Evolutionary conservation across 768 basidiomycete species (phyloP), one percentile per base, ranked within the genome.

Genomic region (Suillus discolor): DNA sequence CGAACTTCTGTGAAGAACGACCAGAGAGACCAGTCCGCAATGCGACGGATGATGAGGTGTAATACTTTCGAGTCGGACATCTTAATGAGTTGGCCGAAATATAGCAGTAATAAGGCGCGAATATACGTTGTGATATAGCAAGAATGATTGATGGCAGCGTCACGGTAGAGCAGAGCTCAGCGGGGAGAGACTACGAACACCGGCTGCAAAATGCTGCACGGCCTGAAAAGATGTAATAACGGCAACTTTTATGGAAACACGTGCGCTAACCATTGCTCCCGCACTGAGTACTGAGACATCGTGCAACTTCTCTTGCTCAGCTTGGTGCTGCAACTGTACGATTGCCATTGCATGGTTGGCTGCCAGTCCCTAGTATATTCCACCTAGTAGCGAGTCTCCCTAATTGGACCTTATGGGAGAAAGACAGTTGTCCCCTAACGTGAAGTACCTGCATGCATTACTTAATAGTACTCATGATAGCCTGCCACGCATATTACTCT

Each of bases 1-100:
- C 88, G 89, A 57, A 97, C 85, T 76, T 94, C 91, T 0, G 87
- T 87, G 83, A 97, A 98, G 83, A 98, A 98, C 6, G 92, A 90
- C 74, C 86, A 83, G 13, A 94, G 85, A 2, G 94, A 91, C 78
- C 88, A 86, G 39, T 83, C 79, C 28, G 96, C 91, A 59, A 96
- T 78, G 54, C 80, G 79, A 62, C 92, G 87, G 66, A 97, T 83
- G 44, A 92, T 72, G 57, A 85, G 83, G 79, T 97, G 96, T 66
- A 90, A 76, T 53, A 85, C 53, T 66, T 79, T 79, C 45, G 77
- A 63, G 53, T 82, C 75, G 16, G 79, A 67, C 73, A 79, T 78
- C 18, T 68, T 47, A n/a, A 38, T 23, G 62, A 23, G 6, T 31
- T 28, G 20, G 23, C 8, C 13, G 12, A 20, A 45, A 31, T 23